Base-by-base conservation (phyloP, 345 rosid genomes). In the Hibiscus syriacus region DNA sequence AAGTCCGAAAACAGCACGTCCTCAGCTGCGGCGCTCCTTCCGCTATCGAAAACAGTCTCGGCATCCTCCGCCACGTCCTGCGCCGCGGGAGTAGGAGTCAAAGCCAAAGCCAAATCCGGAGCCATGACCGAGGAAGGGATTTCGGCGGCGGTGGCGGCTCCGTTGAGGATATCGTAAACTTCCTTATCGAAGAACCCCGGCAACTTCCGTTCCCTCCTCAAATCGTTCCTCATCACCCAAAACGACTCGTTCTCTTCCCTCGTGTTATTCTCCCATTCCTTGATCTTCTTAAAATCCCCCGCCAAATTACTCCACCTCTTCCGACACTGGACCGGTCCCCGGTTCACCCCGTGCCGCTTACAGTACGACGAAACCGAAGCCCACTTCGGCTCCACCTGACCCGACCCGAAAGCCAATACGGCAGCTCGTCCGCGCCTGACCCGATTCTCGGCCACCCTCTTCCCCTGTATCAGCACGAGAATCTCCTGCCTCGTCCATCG, bases 401-500 rank as follows among this genome's bases (percentile, higher is more conserved):
- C 90, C 59, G 89, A 78, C 57, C 94, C 90, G 64, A 84, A 72
- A 7, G 80, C 97, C 84, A 82, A 71, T 12, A 86, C 87, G 67
- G 89, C 81, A 8, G 86, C 83, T 58, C 98, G 73, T 0, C 98
- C 96, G 39, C 99, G 72, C 60, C 98, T 73, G 64, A 83, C 90
- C 43, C 92, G 86, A 45, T 79, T 90, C 90, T 94, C 99, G 12
- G 97, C 99, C 55, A 89, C 89, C 69, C 86, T 83, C 74, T 94
- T 92, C 64, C 99, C 99, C 12, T 92, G 99, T 62, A 94, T 92
- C 71, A 94, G 87, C 22, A 94, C 98, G 8, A 89, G 86, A 36
- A 94, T 94, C 77, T 94, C 99, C 73, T 92, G 98, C 68, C 99
- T 69, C 38, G 99, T 94, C 99, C 99, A 94, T 3, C 99, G 92